phyloP scores from a whole-genome alignment of 768 basidiomycete genomes.

The Russula griseocarnosa region DNA sequence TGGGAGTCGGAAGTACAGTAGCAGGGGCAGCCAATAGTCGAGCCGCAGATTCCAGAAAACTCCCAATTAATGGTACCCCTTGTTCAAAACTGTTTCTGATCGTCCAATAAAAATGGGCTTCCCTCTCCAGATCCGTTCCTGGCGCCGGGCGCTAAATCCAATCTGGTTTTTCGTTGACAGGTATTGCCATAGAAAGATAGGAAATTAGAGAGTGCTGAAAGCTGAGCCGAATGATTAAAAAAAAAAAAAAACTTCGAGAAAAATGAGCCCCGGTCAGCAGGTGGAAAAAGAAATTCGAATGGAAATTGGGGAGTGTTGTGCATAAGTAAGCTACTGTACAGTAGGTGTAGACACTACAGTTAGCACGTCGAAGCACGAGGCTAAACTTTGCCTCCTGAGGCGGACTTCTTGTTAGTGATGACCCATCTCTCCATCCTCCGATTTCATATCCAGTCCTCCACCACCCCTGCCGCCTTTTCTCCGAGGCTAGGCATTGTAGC shows the following conservation, averaged over 20 bases:
- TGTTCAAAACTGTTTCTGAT: not conserved
- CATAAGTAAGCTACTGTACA: no score
- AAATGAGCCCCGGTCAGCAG: no score
- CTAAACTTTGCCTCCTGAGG: no score
- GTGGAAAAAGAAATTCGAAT: not conserved
- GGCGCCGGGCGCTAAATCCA: not conserved
- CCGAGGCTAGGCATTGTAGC: constrained; percentile 22
- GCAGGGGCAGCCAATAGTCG: not conserved
- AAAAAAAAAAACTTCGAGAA: not conserved
- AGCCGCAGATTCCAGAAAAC: constrained; percentile 1
- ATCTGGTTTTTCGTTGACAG: not conserved
- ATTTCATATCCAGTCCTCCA: constrained; percentile 13
- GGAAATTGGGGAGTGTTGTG: not conserved
- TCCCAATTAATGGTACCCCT: no score
- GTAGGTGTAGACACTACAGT: no score
- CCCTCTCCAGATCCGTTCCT: not conserved
- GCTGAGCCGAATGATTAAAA: not conserved
- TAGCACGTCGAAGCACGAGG: no score
- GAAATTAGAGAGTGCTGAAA: not conserved
- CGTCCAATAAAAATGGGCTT: not conserved
- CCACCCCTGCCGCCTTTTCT: constrained; percentile 12
- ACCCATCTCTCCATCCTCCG: constrained; percentile 13
- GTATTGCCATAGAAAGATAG: not conserved
- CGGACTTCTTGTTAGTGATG: not conserved
- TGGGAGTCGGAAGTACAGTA: not conserved